These are phyloP conservation scores for Thraustochytrium striatum DNA, from an alignment of 352 stramenopile genomes.

Conservation along the genomic window DNA sequence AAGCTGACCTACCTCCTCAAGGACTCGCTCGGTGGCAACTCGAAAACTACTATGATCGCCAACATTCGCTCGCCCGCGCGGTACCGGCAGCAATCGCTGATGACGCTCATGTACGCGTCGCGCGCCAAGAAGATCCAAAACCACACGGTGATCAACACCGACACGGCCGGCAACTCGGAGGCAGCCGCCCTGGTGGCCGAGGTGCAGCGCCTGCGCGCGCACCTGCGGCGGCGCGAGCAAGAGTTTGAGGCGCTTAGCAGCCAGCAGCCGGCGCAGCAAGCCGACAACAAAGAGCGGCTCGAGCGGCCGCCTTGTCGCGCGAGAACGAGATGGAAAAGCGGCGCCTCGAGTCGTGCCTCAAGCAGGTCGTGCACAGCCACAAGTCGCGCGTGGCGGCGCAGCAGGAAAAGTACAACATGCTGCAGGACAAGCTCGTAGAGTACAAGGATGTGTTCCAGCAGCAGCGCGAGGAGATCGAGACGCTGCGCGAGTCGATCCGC, in stretches of 20 bases:
- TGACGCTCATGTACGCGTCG: slow-evolving; percentile 85
- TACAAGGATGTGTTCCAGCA: slow-evolving; percentile 50
- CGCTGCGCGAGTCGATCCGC: slow-evolving; percentile 47
- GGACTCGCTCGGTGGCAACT: slow-evolving; percentile 79
- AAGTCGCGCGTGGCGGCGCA: slow-evolving; percentile 35
- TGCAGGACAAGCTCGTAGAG: slow-evolving; percentile 51
- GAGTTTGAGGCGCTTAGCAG: slow-evolving; percentile 31
- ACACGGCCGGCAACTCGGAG: slow-evolving; percentile 58
- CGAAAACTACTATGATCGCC: slow-evolving; percentile 85
- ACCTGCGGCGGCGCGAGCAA: slow-evolving; percentile 49
- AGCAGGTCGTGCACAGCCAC: slow-evolving; percentile 49
- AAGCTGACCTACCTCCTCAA: slow-evolving; percentile 57
- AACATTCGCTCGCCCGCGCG: slow-evolving; percentile 80
- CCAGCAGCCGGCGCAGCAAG: not conserved
- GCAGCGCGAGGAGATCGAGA: slow-evolving; percentile 53
- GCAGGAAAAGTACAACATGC: slow-evolving; percentile 49
- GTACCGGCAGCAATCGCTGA: slow-evolving; percentile 85
- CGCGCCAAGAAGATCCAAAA: slow-evolving; percentile 87
- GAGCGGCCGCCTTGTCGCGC: slow-evolving; percentile 14
- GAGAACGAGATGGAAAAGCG: slow-evolving; percentile 54
- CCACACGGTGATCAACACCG: slow-evolving; percentile 81
- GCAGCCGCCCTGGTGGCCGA: slow-evolving; percentile 54
- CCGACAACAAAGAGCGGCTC: not conserved
- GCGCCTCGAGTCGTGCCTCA: slow-evolving; percentile 48
- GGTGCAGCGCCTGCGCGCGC: slow-evolving; percentile 53